Conservation (phyloP, 1,284 basidiomycete species). For the Vanrija sp. region DNA sequence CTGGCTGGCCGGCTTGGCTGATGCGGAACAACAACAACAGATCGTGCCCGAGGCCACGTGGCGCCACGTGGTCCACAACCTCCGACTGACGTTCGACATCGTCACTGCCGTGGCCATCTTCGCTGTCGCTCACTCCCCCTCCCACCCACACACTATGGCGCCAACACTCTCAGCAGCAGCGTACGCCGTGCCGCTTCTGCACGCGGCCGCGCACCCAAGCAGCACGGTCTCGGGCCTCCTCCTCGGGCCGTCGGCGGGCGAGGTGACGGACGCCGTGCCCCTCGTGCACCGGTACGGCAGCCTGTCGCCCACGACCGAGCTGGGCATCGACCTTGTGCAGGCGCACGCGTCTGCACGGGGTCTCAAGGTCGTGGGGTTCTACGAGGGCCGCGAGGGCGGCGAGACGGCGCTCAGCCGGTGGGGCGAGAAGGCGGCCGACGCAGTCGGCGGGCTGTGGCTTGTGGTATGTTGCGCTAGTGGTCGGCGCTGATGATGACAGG, state of each 20-base stretch:
- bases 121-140: not conserved
- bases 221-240: constrained; percentile 47
- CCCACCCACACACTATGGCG: constrained; percentile 1
- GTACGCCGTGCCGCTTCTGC: constrained; percentile 38
- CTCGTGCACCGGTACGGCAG: constrained; percentile 47
- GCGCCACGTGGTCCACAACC: no score
- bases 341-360: constrained; percentile 18
- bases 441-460: constrained; percentile 25
- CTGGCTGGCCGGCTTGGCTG: no score
- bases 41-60: no score
- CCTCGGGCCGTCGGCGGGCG: constrained; percentile 17
- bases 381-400: constrained; percentile 37
- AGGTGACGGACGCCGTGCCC: constrained; percentile 41
- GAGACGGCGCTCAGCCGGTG: constrained; percentile 12
- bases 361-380: constrained; percentile 37
- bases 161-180: constrained; percentile 19
- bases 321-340: constrained; percentile 40
- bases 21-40: no score
- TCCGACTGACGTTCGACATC: no score
- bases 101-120: no score
- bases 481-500: constrained; percentile 16
- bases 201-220: constrained; percentile 42
- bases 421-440: constrained; percentile 23
- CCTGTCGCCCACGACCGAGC: constrained; percentile 43
- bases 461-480: constrained; percentile 25